A percentile compares a stretch with the other conserved stretches of the same genome.
Conservation (phyloP, 306 rosid species). For the Urtica urens region DNA sequence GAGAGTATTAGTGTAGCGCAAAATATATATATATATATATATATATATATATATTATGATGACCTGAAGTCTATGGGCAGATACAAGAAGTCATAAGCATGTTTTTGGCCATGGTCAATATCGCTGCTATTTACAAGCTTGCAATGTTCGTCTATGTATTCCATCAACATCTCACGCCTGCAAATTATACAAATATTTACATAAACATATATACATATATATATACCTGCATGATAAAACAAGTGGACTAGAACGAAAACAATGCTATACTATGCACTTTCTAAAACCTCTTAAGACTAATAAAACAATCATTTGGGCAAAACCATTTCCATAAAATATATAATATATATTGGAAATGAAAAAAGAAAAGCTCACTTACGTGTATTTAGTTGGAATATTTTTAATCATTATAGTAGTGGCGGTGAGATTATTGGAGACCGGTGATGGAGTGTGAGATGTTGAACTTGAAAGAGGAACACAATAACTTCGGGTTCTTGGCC, state of each 20-base stretch:
- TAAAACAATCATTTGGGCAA: too few species aligned
- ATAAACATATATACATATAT: too few species aligned
- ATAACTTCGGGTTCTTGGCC: neutral
- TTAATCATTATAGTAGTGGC: constrained; percentile 42
- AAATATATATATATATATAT: neutral
- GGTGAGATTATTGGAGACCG: neutral
- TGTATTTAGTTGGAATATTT: constrained; percentile 47
- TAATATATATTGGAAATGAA: too few species aligned
- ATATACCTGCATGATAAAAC: neutral
- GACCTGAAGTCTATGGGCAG: constrained; percentile 59
- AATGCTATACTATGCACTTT: too few species aligned
- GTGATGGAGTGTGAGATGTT: neutral
- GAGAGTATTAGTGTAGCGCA: too few species aligned
- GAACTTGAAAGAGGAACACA: neutral
- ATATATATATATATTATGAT: neutral
- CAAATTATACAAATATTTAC: too few species aligned
- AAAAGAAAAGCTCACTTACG: constrained; percentile 18
- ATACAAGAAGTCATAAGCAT: constrained; percentile 44
- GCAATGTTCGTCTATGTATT: constrained; percentile 38
- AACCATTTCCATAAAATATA: too few species aligned
- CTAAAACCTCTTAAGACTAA: too few species aligned
- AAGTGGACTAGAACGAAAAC: too few species aligned
- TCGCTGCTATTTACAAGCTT: constrained; percentile 13
- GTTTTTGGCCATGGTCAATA: neutral
- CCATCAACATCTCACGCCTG: constrained; percentile 32